Conservation (phyloP, 352 stramenopile species). For the Globisporangium uncinulatum region DNA sequence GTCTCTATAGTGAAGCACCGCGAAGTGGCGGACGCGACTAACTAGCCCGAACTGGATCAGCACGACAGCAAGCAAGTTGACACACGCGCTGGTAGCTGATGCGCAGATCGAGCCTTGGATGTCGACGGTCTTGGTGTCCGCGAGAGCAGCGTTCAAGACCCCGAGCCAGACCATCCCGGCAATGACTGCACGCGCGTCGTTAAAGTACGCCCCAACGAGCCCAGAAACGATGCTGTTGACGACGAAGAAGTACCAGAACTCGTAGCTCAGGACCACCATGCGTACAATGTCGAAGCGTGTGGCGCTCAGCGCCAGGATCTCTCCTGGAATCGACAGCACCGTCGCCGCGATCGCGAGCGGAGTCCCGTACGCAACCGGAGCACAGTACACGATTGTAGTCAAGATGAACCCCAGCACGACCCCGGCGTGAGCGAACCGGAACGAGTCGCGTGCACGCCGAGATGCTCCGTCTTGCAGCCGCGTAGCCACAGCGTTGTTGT, state of each 20-base stretch:
- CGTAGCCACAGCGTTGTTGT: not conserved
- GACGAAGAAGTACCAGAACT: conserved; percentile 19
- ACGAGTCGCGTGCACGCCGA: not conserved
- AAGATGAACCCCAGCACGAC: not conserved
- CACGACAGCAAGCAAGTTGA: not conserved
- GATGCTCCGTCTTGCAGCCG: not conserved
- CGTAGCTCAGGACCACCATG: conserved; percentile 13
- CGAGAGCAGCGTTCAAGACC: conserved; percentile 9
- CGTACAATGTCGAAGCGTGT: conserved; percentile 16
- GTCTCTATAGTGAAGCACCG: conserved; percentile 1
- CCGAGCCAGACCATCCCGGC: conserved; percentile 6
- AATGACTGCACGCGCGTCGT: conserved; percentile 8
- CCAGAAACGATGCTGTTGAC: conserved; percentile 9
- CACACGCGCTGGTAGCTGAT: not conserved
- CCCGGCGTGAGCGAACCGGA: not conserved
- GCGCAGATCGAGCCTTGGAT: not conserved
- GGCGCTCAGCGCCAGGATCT: not conserved
- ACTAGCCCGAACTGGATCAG: conserved; percentile 6
- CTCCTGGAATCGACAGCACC: not conserved
- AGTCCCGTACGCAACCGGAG: not conserved
- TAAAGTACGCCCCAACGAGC: conserved; percentile 10
- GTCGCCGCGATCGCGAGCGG: not conserved
- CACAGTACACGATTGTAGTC: not conserved
- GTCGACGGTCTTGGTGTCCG: conserved; percentile 14
- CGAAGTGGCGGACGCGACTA: not conserved